Evolutionary conservation across 1,139 yeast species (phyloP), one percentile per base, ranked within the genome.

Genomic region (Lodderomyces parapsilosis): DNA sequence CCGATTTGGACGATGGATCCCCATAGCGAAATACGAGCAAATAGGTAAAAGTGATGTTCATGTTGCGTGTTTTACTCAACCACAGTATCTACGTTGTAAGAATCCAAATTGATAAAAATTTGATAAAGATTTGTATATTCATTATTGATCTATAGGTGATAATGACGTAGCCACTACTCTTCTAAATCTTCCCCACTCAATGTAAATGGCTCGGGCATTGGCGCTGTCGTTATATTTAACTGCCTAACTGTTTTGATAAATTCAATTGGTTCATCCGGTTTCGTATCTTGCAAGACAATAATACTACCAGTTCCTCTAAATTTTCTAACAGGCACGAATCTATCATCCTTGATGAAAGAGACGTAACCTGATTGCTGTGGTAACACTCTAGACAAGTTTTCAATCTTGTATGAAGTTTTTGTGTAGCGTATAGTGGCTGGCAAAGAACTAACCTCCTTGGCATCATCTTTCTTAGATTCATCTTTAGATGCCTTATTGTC

Each of bases 321-420:
- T 57, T 81, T 84, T 59, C 95, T 83, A 14, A 90, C 85, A 6
- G 99, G 98, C 28, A 75, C 76, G 63, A 85, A 93, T 57, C 96
- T 78, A 42, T 81, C 86, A 50, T 81, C 85, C 58, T 83, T 83
- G 38, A 77, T 69, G 62, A 93, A 90, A 3, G 95, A 76, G 40
- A 93, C 80, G 65, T 83, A 89, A 63, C 83, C 85, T 46, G 91
- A 73, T 68, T 94, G 99, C 36, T 83, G 78, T n/a, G 98, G 98
- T 48, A 94, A 73, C 1, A 93, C 96, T 57, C 99, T 81, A 13
- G 94, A 78, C 76, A 91, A 74, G 62, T 93, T 93, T 37, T 76
- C 76, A 46, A 91, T 73, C 59, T 79, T 80, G 66, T 79, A 89
- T 37, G 88, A 83, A 31, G 75, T 78, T 58, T 80, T 76, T 44